A percentile compares a stretch with the other conserved stretches of the same genome.
phyloP scores from a whole-genome alignment of 2,329 filamentous ascomycete species.

The Verticillium zaregamsianum region DNA sequence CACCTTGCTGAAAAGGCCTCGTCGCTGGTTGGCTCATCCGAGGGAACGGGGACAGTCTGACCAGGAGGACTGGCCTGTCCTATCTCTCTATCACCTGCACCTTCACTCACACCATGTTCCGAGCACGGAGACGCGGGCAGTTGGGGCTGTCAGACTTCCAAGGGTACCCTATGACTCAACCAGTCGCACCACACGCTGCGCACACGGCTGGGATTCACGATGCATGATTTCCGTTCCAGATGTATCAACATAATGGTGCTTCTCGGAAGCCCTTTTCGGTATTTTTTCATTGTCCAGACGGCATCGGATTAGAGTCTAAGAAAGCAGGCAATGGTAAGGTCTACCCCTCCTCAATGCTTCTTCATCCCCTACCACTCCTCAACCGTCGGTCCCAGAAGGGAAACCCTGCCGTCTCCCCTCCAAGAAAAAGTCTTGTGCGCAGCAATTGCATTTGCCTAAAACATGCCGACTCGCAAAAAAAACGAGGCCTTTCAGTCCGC shows the following conservation, averaged over 20 bases:
- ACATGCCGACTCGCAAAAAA: slow-evolving; percentile 46
- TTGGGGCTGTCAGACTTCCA: not conserved
- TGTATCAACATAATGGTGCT: slow-evolving; percentile 19
- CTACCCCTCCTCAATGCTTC: slow-evolving; percentile 43
- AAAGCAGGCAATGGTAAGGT: slow-evolving; percentile 41
- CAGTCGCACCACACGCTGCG: too few relatives aligned
- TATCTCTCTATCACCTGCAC: not conserved
- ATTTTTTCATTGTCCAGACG: slow-evolving; percentile 54
- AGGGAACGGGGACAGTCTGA: not conserved
- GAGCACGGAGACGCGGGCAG: not conserved
- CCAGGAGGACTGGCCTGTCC: not conserved
- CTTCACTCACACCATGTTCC: not conserved
- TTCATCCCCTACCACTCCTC: slow-evolving; percentile 28
- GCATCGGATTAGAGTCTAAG: slow-evolving; percentile 53
- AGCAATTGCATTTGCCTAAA: slow-evolving; percentile 34
- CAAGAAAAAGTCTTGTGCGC: slow-evolving; percentile 31
- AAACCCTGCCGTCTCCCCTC: slow-evolving; percentile 19
- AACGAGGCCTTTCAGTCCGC: slow-evolving; percentile 52
- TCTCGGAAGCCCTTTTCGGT: slow-evolving; percentile 29
- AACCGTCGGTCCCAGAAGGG: slow-evolving; percentile 29
- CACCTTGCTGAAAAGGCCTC: not conserved
- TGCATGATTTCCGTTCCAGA: too few relatives aligned
- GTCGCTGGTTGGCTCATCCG: not conserved
- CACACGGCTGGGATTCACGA: too few relatives aligned
- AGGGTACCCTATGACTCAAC: not conserved